phyloP scores from a whole-genome alignment of 192 early-diverging fungal species.

The Chytriomyces confervae region DNA sequence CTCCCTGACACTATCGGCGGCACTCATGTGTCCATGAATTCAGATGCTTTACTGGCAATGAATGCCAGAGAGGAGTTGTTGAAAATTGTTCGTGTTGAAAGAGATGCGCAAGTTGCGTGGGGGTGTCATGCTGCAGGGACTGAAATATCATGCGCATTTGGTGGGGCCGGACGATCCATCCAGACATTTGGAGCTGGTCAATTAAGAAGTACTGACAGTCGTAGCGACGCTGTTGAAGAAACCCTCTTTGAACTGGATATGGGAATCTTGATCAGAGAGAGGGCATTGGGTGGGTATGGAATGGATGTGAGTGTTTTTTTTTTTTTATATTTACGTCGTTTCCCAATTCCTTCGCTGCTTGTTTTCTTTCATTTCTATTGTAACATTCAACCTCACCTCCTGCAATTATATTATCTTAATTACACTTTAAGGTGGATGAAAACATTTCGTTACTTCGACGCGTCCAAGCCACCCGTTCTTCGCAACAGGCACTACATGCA shows the following conservation, averaged over 20 bases:
- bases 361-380: background rate
- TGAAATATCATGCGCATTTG: background rate
- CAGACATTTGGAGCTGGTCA: background rate
- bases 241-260: conserved; percentile 66
- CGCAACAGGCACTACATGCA: background rate
- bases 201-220: background rate
- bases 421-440: too few species aligned
- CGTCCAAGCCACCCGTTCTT: background rate
- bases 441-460: background rate
- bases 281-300: conserved; percentile 78
- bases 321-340: background rate
- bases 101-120: background rate
- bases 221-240: background rate
- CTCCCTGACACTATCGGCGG: conserved; percentile 5
- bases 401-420: background rate
- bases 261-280: conserved; percentile 78
- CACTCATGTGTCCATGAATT: background rate
- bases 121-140: background rate
- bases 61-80: background rate
- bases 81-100: background rate
- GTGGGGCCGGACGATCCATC: background rate
- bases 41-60: background rate
- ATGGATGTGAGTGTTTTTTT: conserved; percentile 63
- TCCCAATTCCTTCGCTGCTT: background rate
- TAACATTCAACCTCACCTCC: background rate